Conservation (phyloP, 306 rosid species). For the Cicer chorassanicum region DNA sequence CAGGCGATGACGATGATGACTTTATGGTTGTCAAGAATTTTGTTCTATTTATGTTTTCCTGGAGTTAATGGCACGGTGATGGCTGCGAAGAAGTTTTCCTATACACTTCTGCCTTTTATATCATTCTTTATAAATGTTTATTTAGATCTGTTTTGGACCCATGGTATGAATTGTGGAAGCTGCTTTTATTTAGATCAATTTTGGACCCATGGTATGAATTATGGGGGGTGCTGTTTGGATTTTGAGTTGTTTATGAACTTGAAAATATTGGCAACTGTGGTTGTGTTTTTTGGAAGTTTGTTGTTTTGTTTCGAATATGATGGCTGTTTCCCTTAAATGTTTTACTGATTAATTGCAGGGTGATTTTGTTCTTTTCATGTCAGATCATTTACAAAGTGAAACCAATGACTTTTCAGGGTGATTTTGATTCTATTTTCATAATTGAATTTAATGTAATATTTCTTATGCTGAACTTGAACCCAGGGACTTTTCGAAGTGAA, state of each 20-base stretch:
- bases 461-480: not conserved
- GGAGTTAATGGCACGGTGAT: not conserved
- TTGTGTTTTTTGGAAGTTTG: slow-evolving; percentile 4
- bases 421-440: not conserved
- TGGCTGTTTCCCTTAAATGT: not conserved
- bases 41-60: slow-evolving; percentile 19
- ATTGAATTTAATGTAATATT: not conserved
- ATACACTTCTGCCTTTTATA: not conserved
- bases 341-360: not conserved
- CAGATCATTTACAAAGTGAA: not conserved
- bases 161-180: no score
- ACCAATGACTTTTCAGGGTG: no score
- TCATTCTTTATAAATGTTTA: not conserved
- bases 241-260: not conserved
- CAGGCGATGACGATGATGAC: slow-evolving; percentile 35
- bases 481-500: not conserved
- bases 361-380: not conserved
- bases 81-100: slow-evolving; percentile 10
- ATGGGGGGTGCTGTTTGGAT: not conserved
- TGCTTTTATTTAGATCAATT: slow-evolving; percentile 3
- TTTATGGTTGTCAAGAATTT: slow-evolving; percentile 10
- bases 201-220: not conserved
- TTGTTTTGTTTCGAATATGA: not conserved
- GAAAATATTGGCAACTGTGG: slow-evolving; percentile 4
- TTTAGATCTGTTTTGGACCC: no score